phyloP scores from a whole-genome alignment of 495 filamentous ascomycete species.

The Poronia punctata region DNA sequence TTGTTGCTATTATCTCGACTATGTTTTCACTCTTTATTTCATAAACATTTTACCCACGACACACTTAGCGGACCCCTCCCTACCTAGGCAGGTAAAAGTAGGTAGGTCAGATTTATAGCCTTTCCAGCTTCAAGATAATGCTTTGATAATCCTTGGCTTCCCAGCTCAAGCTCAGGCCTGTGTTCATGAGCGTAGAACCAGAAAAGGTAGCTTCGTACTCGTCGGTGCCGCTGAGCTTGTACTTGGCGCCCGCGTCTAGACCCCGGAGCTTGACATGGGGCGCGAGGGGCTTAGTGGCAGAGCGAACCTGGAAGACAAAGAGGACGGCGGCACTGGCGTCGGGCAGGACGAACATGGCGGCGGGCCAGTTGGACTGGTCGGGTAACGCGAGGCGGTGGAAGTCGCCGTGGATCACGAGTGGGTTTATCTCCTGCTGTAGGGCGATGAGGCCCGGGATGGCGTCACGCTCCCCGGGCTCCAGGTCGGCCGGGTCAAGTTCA shows the following conservation, averaged over 20 bases:
- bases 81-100: too few relatives aligned
- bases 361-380: constrained; percentile 49
- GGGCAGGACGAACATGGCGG: constrained; percentile 43
- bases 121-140: constrained; percentile 37
- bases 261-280: constrained; percentile 41
- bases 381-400: constrained; percentile 46
- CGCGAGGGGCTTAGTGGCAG: constrained; percentile 36
- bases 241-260: constrained; percentile 37
- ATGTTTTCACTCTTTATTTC: too few relatives aligned
- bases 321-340: constrained; percentile 36
- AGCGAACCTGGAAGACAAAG: constrained; percentile 44
- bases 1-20: too few relatives aligned
- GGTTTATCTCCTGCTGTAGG: constrained; percentile 43
- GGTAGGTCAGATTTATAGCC: too few relatives aligned
- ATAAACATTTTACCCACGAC: too few relatives aligned
- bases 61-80: too few relatives aligned
- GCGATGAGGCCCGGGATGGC: constrained; percentile 40
- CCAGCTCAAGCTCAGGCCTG: constrained; percentile 33
- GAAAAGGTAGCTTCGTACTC: constrained; percentile 35
- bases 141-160: constrained; percentile 37
- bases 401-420: constrained; percentile 43
- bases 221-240: constrained; percentile 35
- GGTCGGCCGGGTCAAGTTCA: constrained; percentile 42
- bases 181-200: constrained; percentile 45
- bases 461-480: constrained; percentile 36